Base-by-base conservation (phyloP, 768 basidiomycete genomes). In the Pleurotus giganteus region DNA sequence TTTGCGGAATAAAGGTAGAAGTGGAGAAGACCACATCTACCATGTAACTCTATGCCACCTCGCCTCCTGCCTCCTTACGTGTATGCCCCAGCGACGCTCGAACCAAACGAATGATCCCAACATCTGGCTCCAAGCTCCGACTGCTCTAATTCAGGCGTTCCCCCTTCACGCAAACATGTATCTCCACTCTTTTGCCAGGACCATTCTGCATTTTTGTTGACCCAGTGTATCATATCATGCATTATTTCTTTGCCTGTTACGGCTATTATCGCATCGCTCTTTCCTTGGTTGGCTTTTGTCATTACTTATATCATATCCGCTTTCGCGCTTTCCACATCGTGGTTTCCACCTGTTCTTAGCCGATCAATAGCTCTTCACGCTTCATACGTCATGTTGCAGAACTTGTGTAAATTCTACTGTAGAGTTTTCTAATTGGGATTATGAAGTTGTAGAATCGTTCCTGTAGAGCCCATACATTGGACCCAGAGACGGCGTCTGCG, bases 21-120 rank as follows among this genome's bases (percentile, higher is more conserved):
- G 76, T 88, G 15, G 84, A 87, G 66, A 84, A 81, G 67, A 76
- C 76, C 42, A 81, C 80, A 21, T 72, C 76, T 47, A 77, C 75
- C 49, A 73, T 81, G 64, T 83, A 51, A 34, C 34, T 15, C 15
- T 13, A 21, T 19, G 19, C 17, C n/a, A 19, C 66, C 68, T 29
- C 39, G 28, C 44, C 28, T 13, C 39, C 55, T 5, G 53, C 56
- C 15, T 56, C 52, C 39, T 53, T 53, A 42, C 52, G 39, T 53
- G 8, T 24, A 41, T 17, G 13, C 41, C 15, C 8, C 45, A 8
- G 29, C 45, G 15, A 47, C 11, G 17, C 45, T 19, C 24, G 26
- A 11, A n/a, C 11, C 36, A n/a, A 37, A 37, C 36, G 36, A 37
- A 37, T 37, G 11, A 37, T n/a, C 36, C 36, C 36, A 37, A 37